These are phyloP conservation scores for Wickerhamomyces sydowiorum DNA, from an alignment of 805 yeast genomes.

Conservation along the genomic window DNA sequence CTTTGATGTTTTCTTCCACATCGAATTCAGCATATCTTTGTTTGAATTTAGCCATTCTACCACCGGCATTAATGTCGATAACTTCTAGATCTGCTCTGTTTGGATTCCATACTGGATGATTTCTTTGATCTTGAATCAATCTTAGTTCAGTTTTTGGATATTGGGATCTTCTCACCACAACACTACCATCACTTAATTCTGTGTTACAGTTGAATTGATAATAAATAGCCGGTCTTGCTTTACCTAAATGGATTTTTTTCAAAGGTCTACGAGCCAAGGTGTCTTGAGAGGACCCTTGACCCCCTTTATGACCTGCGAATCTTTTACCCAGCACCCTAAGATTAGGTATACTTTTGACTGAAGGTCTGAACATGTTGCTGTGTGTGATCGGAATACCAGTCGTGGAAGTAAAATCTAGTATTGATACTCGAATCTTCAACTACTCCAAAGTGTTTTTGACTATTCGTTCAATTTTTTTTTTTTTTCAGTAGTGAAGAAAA, in stretches of 20 bases:
- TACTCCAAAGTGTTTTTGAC: neutral
- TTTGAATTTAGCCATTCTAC: slow-evolving; percentile 71
- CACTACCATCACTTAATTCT: slow-evolving; percentile 94
- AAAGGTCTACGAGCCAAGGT: slow-evolving; percentile 47
- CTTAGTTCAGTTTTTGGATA: slow-evolving; percentile 84
- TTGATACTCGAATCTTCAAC: too few relatives aligned
- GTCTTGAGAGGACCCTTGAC: slow-evolving; percentile 10
- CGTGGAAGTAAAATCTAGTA: too few relatives aligned
- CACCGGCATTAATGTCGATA: slow-evolving; percentile 78
- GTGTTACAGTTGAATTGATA: slow-evolving; percentile 83
- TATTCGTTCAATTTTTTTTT: neutral
- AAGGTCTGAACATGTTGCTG: neutral
- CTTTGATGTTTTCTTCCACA: slow-evolving; percentile 28
- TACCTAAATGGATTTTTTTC: slow-evolving; percentile 68
- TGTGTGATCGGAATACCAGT: too few relatives aligned
- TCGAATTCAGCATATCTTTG: slow-evolving; percentile 54
- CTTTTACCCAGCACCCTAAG: neutral
- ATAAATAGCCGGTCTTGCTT: slow-evolving; percentile 90
- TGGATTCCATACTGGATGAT: slow-evolving; percentile 84
- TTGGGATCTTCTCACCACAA: slow-evolving; percentile 74
- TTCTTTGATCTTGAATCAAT: slow-evolving; percentile 85
- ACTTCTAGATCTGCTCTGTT: slow-evolving; percentile 70
- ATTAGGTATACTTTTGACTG: neutral
- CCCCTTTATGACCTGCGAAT: neutral
- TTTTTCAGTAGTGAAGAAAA: neutral